Base-by-base conservation (phyloP, 371 early-diverging fungal species). In the Chytridium lagenaria region DNA sequence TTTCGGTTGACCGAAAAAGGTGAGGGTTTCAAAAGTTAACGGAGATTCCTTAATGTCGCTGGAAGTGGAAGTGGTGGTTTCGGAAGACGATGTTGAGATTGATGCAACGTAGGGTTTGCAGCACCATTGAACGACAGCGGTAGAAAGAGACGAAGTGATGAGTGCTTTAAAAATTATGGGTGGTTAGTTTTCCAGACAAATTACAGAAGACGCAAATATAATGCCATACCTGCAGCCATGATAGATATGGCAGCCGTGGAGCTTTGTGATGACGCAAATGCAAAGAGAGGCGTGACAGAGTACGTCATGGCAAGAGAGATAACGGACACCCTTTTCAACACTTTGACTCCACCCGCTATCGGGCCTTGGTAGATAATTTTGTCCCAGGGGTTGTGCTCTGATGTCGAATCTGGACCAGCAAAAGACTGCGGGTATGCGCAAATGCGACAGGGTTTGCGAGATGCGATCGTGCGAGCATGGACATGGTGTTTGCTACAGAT, bases 71-170 rank as follows among this genome's bases (percentile, higher is more conserved):
- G 69, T 39, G 26, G n/a, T 38, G 67, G 69, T 30, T 59, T 34
- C 23, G 2, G 71, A 7, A 5, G 64, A 23, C 22, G 30, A 16
- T n/a, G 37, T 59, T 50, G 59, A 23, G 59, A 77, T 69, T 50
- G 55, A 36, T 26, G 61, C 63, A n/a, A 79, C 75, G 50, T 79
- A 79, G 2, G 80, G 80, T 39, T 74, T 79, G 40, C 68, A 71
- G 74, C 77, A 76, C 55, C 68, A 79, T 31, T 73, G 74, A 34
- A 79, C 73, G 5, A 76, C 69, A 37, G 50, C 19, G 7, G 80
- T 79, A 3, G 74, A 74, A 10, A 52, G 10, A 1, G 75, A 68
- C 0, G 71, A 71, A 7, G 69, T 69, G n/a, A 74, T 16, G 2
- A 79, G 30, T 31, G 77, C 80, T 77, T 33, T 31, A 23, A 34